Base-by-base conservation (phyloP, 768 basidiomycete species). In the Phlegmacium glaucopus region DNA sequence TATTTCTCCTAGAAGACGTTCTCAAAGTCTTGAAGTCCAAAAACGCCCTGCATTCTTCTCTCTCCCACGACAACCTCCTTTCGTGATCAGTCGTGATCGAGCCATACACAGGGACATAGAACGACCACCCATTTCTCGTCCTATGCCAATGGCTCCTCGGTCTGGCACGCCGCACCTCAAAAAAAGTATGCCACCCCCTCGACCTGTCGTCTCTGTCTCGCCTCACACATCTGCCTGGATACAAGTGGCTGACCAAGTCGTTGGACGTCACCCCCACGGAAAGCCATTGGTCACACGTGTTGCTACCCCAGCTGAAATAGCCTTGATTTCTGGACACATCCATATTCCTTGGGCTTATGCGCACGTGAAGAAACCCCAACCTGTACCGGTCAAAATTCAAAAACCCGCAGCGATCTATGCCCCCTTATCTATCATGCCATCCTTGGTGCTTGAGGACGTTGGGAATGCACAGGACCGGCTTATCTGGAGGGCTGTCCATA, bases 221-320 rank as follows among this genome's bases (percentile, higher is more conserved):
- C 55, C 57, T 13, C 56, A 60, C 42, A 51, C 55, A 35, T 48
- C 49, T 22, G 55, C 44, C 18, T 61, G 57, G 59, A 57, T 51
- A 49, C 49, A 53, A 37, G 50, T 58, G 55, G 61, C 61, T 46
- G 61, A 62, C 49, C 22, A 43, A 6, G 56, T 61, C 12, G 61
- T 62, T 16, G 61, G 61, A 25, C 53, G 50, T 13, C 61, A 62
- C 32, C 61, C 61, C 9, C 28, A 55, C 28, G 49, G 59, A 4
- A 47, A 49, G 26, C 57, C 59, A 1, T 56, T 62, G 28, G 25
- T 27, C 38, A 45, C 48, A 13, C 56, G 61, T n/a, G 44, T 59
- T 39, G 57, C 61, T 9, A 59, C 59, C 2, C 49, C 47, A 30
- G 51, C 52, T n/a, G 61, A 62, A 38, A 52, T 61, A 9, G 56